A percentile compares a stretch with the other conserved stretches of the same genome.
phyloP scores from a whole-genome alignment of 352 stramenopile species.

The Phytopythium delawarense region DNA sequence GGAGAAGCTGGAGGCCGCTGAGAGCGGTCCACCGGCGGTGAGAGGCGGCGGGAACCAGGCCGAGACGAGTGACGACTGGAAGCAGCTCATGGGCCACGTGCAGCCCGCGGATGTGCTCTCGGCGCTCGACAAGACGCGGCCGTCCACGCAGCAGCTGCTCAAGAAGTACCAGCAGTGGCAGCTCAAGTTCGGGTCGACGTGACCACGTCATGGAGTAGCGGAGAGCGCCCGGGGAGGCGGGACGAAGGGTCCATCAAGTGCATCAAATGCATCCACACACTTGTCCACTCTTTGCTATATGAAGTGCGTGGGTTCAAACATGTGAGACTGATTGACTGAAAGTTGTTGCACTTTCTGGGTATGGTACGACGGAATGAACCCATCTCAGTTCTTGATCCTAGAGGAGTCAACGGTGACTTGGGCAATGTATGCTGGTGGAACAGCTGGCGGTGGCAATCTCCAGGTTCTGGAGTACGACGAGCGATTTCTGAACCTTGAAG shows the following conservation, averaged over 20 bases:
- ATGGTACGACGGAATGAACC: slow-evolving; percentile 3
- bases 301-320: background rate
- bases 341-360: background rate
- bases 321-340: background rate
- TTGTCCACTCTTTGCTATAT: background rate
- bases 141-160: slow-evolving; percentile 68
- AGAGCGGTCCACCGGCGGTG: slow-evolving; percentile 21
- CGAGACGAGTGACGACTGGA: slow-evolving; percentile 38
- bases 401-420: background rate
- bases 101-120: slow-evolving; percentile 42
- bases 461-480: background rate
- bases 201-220: background rate
- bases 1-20: slow-evolving; percentile 44
- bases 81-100: slow-evolving; percentile 53
- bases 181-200: slow-evolving; percentile 72
- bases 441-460: background rate
- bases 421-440: background rate
- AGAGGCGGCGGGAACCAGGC: slow-evolving; percentile 13
- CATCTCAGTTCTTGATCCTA: slow-evolving; percentile 4
- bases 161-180: slow-evolving; percentile 83
- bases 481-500: background rate
- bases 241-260: background rate
- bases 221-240: background rate
- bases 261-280: background rate
- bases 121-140: slow-evolving; percentile 74